Evolutionary conservation across 1,139 yeast species (phyloP), one percentile per base, ranked within the genome.

Genomic region (Arxiozyma heterogenica): DNA sequence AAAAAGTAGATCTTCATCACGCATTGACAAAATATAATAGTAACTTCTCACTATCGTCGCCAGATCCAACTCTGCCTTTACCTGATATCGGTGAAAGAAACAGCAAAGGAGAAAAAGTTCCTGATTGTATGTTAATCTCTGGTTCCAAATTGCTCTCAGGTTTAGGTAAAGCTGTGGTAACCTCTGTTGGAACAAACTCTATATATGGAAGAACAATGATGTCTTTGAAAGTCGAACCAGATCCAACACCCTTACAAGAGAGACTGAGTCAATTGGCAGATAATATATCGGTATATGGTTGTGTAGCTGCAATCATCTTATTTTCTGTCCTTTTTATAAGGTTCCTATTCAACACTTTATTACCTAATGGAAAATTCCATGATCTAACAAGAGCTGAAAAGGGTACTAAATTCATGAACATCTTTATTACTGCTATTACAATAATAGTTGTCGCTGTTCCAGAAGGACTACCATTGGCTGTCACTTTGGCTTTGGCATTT

Each of bases 401-500:
- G 73, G 97, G 96, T 61, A 83, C 87, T 57, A 79, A 78, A 61
- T 90, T 91, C 64, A 76, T 93, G 73, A 85, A 87, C 64, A 87
- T 93, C 56, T 76, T 94, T 60, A 94, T 93, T 64, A 88, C 95
- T 41, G 85, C 98, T 1, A 86, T 93, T 57, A 90, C 98, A 0
- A 81, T 93, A 62, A 83, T 93, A 45, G 98, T 93, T 21, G 98
- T 93, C 52, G 99, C 98, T 0, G 96, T 93, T 20, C 99, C 99
- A 2, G 99, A 94, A 73, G 98, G 98, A 55, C 78, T 93, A 57
- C 98, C 98, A 0, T 75, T 93, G 55, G 98, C 98, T 0, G 98
- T 93, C 25, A 93, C 98, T 0, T 76, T 93, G 52, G 96, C 98
- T 0, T 77, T 93, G 62, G 98, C 98, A 0, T 93, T 93, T 75